Evolutionary conservation across 345 rosid genomes (phyloP), one percentile per base, ranked within the genome.

Genomic region (Hibiscus tridactylites): DNA sequence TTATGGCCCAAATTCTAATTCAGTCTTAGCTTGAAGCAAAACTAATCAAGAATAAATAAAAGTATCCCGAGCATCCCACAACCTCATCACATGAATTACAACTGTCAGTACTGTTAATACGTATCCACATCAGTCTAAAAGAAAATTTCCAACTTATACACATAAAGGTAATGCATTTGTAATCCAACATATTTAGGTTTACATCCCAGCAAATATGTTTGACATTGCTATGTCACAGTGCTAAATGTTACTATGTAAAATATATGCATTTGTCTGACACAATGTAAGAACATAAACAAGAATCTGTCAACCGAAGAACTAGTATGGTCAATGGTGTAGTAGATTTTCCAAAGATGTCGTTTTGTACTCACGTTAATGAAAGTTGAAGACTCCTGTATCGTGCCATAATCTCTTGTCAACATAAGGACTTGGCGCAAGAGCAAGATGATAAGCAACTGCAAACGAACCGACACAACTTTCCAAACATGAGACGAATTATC

Each of bases 361-460:
- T 21, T 19, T 42, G 12, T 37, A 71, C 83, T 80, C 63, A 88
- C 92, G 28, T 78, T 79, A 60, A 81, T 79, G 77, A 84, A 72
- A 5, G 81, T 70, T 47, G 87, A 79, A 2, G 83, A 79, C 50
- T 78, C 92, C 59, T 74, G 86, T 60, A 76, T 80, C 80, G 79
- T 70, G 73, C 83, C 84, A 3, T 74, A 71, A 67, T 83, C 83
- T 66, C 81, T 80, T 13, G 83, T 80, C 33, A 81, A 73, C 78
- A 86, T 65, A 47, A 88, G 81, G 57, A 78, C 83, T 84, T 83
- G 92, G 56, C 79, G 88, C 39, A 86, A 71, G 56, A 86, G 86
- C 83, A 87, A 67, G 72, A 88, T 61, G 63, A 82, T 75, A 67
- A 88, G 85, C 83, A 88, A 73, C 92, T 88, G 82, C 49, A 58